These are phyloP conservation scores for Ceratobasidium papillatum DNA, from an alignment of 1,284 basidiomycete genomes.

Conservation along the genomic window DNA sequence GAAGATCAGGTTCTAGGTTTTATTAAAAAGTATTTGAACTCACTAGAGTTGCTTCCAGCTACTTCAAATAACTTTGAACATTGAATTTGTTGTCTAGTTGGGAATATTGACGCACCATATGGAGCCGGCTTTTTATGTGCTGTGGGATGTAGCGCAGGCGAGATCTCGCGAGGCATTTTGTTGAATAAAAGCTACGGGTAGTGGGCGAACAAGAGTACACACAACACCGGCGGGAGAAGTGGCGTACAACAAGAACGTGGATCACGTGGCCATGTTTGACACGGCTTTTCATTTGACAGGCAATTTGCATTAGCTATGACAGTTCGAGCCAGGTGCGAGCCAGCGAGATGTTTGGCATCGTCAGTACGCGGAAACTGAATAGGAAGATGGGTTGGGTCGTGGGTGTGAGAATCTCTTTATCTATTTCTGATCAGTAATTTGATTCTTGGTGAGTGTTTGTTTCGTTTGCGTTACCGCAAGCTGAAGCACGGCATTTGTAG, in stretches of 20 bases:
- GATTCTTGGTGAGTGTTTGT: too few species aligned
- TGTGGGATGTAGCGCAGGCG: background rate
- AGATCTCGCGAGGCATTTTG: constrained; percentile 22
- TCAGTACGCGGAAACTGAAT: too few species aligned
- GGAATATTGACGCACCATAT: background rate
- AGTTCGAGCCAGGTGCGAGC: too few species aligned
- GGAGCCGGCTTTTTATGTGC: background rate
- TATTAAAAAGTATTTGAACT: background rate
- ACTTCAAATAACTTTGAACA: background rate
- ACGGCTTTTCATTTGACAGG: background rate
- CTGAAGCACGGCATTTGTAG: too few species aligned
- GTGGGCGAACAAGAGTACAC: background rate
- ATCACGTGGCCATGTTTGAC: constrained; percentile 29
- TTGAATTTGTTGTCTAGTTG: background rate
- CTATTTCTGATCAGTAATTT: too few species aligned
- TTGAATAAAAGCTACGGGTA: background rate
- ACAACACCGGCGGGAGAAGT: background rate
- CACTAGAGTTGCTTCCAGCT: background rate
- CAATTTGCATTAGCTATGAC: background rate
- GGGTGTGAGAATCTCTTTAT: too few species aligned
- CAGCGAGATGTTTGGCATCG: too few species aligned
- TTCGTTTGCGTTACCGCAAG: too few species aligned
- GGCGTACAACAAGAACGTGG: constrained; percentile 18
- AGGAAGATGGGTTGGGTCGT: too few species aligned
- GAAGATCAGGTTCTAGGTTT: background rate